Conservation (phyloP, 2,329 filamentous ascomycete species). For the Sclerotinia nivalis region DNA sequence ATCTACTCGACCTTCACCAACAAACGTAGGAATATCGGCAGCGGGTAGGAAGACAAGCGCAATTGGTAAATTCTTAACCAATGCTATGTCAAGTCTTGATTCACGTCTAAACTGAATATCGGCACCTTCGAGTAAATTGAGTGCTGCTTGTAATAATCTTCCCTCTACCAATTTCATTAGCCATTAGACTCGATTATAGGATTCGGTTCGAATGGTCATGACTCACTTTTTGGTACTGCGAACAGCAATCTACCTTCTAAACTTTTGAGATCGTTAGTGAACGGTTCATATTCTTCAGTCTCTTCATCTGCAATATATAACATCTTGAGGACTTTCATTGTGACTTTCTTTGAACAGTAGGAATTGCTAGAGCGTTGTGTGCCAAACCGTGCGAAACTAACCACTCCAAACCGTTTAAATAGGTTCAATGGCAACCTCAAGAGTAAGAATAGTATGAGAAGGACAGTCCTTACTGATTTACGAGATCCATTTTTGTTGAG, state of each 20-base stretch:
- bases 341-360: neutral
- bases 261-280: constrained; percentile 53
- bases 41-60: constrained; percentile 96
- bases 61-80: constrained; percentile 95
- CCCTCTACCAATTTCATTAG: constrained; percentile 64
- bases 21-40: constrained; percentile 95
- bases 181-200: constrained; percentile 23
- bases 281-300: constrained; percentile 40
- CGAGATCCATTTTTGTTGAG: constrained; percentile 55
- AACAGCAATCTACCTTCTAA: constrained; percentile 92
- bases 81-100: constrained; percentile 91
- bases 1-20: constrained; percentile 90
- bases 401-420: neutral
- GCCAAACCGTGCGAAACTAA: neutral
- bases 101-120: constrained; percentile 97
- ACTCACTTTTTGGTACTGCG: constrained; percentile 96
- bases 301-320: constrained; percentile 48
- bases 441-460: constrained; percentile 29
- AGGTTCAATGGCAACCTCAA: neutral
- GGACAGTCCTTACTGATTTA: constrained; percentile 54
- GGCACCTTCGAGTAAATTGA: constrained; percentile 88
- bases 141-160: constrained; percentile 80
- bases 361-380: neutral
- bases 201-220: constrained; percentile 24
- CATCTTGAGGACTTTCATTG: constrained; percentile 6